These are phyloP conservation scores for Amanita fuliginea DNA, from an alignment of 768 basidiomycete genomes.

Conservation along the genomic window DNA sequence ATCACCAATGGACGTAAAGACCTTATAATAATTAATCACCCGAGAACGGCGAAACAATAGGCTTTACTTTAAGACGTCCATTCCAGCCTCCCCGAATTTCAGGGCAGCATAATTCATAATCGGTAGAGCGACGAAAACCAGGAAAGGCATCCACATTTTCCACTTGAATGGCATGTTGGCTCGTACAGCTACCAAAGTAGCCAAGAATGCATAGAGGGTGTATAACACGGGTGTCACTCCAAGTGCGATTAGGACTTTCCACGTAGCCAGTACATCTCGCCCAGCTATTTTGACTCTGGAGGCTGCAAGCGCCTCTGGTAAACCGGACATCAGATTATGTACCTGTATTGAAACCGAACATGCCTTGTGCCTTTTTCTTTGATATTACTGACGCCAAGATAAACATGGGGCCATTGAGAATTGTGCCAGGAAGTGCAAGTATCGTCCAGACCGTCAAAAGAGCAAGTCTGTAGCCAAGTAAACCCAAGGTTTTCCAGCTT, in stretches of 20 bases:
- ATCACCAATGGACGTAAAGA: slow-evolving; percentile 85
- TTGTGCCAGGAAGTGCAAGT: slow-evolving; percentile 81
- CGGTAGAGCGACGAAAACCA: slow-evolving; percentile 65
- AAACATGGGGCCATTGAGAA: slow-evolving; percentile 91
- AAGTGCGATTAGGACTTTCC: slow-evolving; percentile 93
- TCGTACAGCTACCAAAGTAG: slow-evolving; percentile 60
- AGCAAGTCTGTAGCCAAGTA: slow-evolving; percentile 73
- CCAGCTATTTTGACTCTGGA: slow-evolving; percentile 93
- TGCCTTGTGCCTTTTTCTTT: slow-evolving; percentile 82
- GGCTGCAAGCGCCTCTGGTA: slow-evolving; percentile 85
- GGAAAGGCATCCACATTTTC: slow-evolving; percentile 66
- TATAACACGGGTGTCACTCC: slow-evolving; percentile 87
- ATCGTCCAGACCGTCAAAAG: slow-evolving; percentile 74
- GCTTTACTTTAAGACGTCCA: slow-evolving; percentile 93
- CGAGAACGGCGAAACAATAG: neutral
- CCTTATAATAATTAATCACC: slow-evolving; percentile 26
- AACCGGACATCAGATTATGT: neutral
- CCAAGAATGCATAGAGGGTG: slow-evolving; percentile 69
- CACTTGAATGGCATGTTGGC: slow-evolving; percentile 52
- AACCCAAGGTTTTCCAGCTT: slow-evolving; percentile 75
- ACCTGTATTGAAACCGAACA: neutral
- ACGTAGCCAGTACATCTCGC: slow-evolving; percentile 94
- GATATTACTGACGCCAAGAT: slow-evolving; percentile 82
- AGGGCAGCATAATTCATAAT: slow-evolving; percentile 88
- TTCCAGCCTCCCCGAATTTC: slow-evolving; percentile 95